A percentile compares a stretch with the other conserved stretches of the same genome.
Evolutionary conservation across 2,329 filamentous ascomycete species (phyloP).

Genomic region (Aspergillus calidoustus): DNA sequence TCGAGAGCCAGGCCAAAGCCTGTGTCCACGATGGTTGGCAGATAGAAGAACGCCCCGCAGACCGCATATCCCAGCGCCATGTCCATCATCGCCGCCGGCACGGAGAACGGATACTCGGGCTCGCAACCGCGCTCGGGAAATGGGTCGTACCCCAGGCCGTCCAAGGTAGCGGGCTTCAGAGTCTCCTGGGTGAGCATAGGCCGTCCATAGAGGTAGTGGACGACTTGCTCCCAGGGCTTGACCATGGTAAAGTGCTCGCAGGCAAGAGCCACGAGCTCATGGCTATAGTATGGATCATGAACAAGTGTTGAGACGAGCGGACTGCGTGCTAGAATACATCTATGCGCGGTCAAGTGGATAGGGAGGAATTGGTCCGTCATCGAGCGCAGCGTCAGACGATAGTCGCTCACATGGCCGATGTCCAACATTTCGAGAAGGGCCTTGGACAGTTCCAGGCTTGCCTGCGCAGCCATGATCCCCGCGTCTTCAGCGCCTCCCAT

Average conservation of each 20-base stretch:
- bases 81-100: constrained; percentile 30
- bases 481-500: not conserved
- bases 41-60: constrained; percentile 36
- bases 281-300: not conserved
- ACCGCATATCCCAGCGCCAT: constrained; percentile 38
- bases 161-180: constrained; percentile 23
- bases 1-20: constrained; percentile 32
- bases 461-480: not conserved
- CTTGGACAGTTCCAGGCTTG: constrained; percentile 10
- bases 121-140: not conserved
- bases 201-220: constrained; percentile 35
- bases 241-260: constrained; percentile 29
- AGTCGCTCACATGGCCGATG: constrained; percentile 26
- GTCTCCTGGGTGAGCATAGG: constrained; percentile 23
- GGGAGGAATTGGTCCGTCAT: constrained; percentile 22
- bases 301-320: constrained; percentile 27
- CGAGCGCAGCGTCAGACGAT: constrained; percentile 27
- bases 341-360: constrained; percentile 27
- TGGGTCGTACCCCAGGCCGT: constrained; percentile 19
- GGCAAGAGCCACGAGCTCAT: constrained; percentile 24
- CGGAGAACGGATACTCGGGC: constrained; percentile 15
- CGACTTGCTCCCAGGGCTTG: constrained; percentile 30
- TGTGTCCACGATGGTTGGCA: constrained; percentile 27
- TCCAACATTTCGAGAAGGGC: constrained; percentile 24
- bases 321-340: constrained; percentile 31